Evolutionary conservation across 202 grass and related monocot species (phyloP), one percentile per base, ranked within the genome.

Genomic region (Elaeis oleifera): DNA sequence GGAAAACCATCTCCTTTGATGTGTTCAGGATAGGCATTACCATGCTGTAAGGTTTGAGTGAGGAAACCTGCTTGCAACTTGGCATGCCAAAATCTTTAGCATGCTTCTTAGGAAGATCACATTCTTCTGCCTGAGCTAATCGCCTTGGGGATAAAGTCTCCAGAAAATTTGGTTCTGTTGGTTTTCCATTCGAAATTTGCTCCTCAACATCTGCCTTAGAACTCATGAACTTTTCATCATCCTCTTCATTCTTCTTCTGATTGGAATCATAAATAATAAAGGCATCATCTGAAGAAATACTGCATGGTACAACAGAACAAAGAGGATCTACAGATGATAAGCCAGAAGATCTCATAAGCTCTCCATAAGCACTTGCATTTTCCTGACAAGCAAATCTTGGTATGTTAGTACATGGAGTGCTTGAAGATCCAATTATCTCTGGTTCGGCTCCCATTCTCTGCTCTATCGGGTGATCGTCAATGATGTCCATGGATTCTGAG

Each of bases 281-380:
- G 16, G 18, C 51, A 73, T 85, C 72, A 70, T 82, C 75, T 32
- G 50, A 81, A 70, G 81, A 81, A 72, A 96, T 71, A 60, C 91
- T 96, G 54, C 87, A 96, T 18, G 91, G 91, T 56, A 96, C 84
- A 77, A 83, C 39, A 36, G 87, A 96, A 88, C 91, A 90, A 49
- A 90, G 53, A 74, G 76, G 78, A 78, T 90, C 87, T 51, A 67
- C 59, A 54, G 58, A 80, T 27, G 80, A 80, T 80, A 85, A 67
- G 67, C 58, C 78, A 20, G 81, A 67, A 75, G 70, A 89, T 74
- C 56, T 19, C 54, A 76, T 29, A 61, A 78, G 70, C 61, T 77
- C 50, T 55, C 65, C 75, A 70, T 75, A 56, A 75, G 20, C 54
- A 62, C 5, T 27, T 64, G 76, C 48, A 76, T 57, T 82, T 73